These are phyloP conservation scores for Scheffersomyces stambukii DNA, from an alignment of 1,139 yeast species.

Conservation along the genomic window DNA sequence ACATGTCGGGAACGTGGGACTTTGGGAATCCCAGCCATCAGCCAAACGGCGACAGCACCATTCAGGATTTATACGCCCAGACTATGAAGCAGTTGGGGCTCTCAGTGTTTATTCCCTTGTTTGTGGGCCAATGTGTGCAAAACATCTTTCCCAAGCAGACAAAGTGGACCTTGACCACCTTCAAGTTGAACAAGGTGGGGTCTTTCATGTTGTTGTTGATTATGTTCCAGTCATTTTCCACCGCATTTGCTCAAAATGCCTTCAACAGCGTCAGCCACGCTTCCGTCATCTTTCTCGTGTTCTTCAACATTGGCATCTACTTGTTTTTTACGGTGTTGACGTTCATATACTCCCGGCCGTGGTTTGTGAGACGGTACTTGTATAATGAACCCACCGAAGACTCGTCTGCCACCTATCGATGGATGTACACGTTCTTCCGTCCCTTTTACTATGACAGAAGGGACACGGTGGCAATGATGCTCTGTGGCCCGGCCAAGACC, in stretches of 20 bases:
- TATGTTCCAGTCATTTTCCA: constrained; percentile 83
- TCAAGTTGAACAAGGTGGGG: constrained; percentile 67
- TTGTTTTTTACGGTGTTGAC: constrained; percentile 67
- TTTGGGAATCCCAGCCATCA: constrained; percentile 78
- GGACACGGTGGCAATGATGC: constrained; percentile 76
- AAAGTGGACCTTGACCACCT: constrained; percentile 55
- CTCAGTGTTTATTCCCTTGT: constrained; percentile 76
- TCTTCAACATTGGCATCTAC: constrained; percentile 77
- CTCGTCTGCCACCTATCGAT: constrained; percentile 39
- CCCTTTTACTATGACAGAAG: constrained; percentile 68
- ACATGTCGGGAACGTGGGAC: constrained; percentile 54
- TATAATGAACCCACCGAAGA: constrained; percentile 41
- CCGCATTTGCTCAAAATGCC: constrained; percentile 80
- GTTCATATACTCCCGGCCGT: constrained; percentile 59
- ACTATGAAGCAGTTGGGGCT: constrained; percentile 87
- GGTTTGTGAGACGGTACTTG: constrained; percentile 42
- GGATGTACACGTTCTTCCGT: constrained; percentile 37
- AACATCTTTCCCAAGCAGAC: constrained; percentile 63
- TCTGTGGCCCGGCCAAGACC: constrained; percentile 91
- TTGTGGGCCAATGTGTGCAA: constrained; percentile 83
- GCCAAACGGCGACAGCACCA: constrained; percentile 35
- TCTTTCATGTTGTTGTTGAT: constrained; percentile 72
- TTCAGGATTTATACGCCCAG: constrained; percentile 57
- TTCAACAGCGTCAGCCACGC: constrained; percentile 66
- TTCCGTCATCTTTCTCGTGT: constrained; percentile 70